Base-by-base conservation (phyloP, 2,329 filamentous ascomycete species). In the Ophiostoma sp. region DNA sequence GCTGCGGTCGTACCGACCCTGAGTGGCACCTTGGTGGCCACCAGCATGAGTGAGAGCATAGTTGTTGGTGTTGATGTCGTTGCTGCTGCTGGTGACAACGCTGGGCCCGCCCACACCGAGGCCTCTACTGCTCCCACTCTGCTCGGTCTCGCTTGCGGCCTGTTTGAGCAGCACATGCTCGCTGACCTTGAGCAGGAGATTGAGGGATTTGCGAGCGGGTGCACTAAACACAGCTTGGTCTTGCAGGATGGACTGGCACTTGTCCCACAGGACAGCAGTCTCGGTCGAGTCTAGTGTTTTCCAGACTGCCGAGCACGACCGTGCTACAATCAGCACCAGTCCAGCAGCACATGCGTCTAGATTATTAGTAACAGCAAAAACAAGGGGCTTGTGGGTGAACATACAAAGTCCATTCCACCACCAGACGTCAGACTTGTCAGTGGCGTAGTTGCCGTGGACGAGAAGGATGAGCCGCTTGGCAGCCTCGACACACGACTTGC, bases 321-420 rank as follows among this genome's bases (percentile, higher is more conserved):
- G 69, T 9, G 67, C 65, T 2, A 70, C 69, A 12, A 70, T 68
- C 12, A 70, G 45, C 1, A 70, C 69, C 14, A 70, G 69, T 8
- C 69, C 67, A 18, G 69, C 69, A 42, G 69, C 66, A 52, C 67
- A 70, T 2, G 65, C 67, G 18, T 70, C 68, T 69, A 8, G 16
- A 1, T 27, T 4, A 12, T 4, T 11, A 27, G 4, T 3, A 27
- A 45, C 42, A 45, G 42, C 4, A 55, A 4, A 12, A 16, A 12
- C 18, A 1, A 27, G 27, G 27, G 27, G 27, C 27, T 27, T 27
- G 27, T 27, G 27, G 27, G 27, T 27, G 27, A 44, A 14, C 68
- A 7, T 41, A 69, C 68, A 70, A 12, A 70, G 47, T 9, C 62
- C 69, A 16, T 70, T 70, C 69, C 69, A 70, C 69, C 69, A 70